Conservation (phyloP, 495 filamentous ascomycete species). For the Staphylotrichum longicolle region DNA sequence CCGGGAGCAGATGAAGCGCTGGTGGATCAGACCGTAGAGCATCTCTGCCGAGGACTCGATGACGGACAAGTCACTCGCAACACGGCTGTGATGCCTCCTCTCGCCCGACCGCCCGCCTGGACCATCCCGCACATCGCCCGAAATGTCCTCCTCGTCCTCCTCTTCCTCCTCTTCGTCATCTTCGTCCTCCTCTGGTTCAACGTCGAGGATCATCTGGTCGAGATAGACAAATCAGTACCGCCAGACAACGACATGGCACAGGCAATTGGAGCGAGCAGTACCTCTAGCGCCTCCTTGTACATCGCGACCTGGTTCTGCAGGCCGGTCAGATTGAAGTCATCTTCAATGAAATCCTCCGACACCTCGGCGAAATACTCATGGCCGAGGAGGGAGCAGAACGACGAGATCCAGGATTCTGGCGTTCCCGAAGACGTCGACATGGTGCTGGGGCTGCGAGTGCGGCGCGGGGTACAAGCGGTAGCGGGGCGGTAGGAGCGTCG, state of each 20-base stretch:
- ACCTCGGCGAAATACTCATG: slow-evolving; percentile 99
- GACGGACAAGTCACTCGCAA: slow-evolving; percentile 86
- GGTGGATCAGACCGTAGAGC: slow-evolving; percentile 96
- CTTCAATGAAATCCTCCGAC: slow-evolving; percentile 97
- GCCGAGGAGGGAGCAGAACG: slow-evolving; percentile 90
- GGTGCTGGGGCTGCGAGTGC: not conserved
- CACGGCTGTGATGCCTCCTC: slow-evolving; percentile 77
- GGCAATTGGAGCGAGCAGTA: slow-evolving; percentile 23
- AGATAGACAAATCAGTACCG: not conserved
- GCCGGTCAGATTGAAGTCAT: slow-evolving; percentile 98
- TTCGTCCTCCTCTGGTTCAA: slow-evolving; percentile 91
- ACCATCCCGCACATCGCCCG: slow-evolving; percentile 59
- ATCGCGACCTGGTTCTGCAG: slow-evolving; percentile 93
- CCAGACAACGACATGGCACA: not conserved
- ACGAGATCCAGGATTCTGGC: slow-evolving; percentile 94
- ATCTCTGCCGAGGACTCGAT: slow-evolving; percentile 97
- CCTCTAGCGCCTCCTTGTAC: slow-evolving; percentile 89
- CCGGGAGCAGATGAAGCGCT: slow-evolving; percentile 96
- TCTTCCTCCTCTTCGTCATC: slow-evolving; percentile 80
- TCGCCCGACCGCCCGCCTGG: slow-evolving; percentile 40
- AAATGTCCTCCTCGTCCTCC: slow-evolving; percentile 73
- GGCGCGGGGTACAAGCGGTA: not conserved
- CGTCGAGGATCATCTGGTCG: slow-evolving; percentile 94
- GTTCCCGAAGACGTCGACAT: slow-evolving; percentile 77
- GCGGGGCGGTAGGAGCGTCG: not conserved